Percentiles rank a stretch among this genome's conserved stretches.
Evolutionary conservation across 768 basidiomycete species (phyloP).

Genomic region (Polyporus arcularius): DNA sequence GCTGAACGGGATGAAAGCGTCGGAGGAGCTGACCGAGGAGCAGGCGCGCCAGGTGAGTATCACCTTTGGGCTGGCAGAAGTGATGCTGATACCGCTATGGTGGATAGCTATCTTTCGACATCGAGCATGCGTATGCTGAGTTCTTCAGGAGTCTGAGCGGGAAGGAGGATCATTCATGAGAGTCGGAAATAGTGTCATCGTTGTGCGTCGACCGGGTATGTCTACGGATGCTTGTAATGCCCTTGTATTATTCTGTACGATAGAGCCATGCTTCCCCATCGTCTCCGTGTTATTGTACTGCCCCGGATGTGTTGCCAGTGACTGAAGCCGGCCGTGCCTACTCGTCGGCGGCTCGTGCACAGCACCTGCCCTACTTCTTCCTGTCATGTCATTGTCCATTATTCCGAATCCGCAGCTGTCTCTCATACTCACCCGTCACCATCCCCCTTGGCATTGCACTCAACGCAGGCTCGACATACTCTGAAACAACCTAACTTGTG

Average conservation of each 20-base stretch:
- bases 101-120: slow-evolving; percentile 86
- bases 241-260: background rate
- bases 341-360: background rate
- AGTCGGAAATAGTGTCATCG: too few species aligned
- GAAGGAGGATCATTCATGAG: slow-evolving; percentile 32
- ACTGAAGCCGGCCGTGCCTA: too few species aligned
- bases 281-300: background rate
- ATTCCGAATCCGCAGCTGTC: background rate
- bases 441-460: background rate
- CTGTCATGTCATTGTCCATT: background rate
- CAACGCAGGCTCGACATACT: too few species aligned
- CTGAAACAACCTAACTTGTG: too few species aligned
- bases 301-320: background rate
- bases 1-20: slow-evolving; percentile 95
- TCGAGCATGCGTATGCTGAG: slow-evolving; percentile 94
- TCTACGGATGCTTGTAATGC: background rate
- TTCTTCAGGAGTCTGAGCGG: slow-evolving; percentile 78
- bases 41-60: slow-evolving; percentile 82
- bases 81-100: background rate
- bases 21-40: slow-evolving; percentile 94
- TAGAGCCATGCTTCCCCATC: too few species aligned
- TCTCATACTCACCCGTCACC: background rate
- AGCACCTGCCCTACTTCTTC: background rate
- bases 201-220: too few species aligned
- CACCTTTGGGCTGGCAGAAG: background rate